Conservation (phyloP, 768 basidiomycete genomes). For the Pleurotus eryngii region DNA sequence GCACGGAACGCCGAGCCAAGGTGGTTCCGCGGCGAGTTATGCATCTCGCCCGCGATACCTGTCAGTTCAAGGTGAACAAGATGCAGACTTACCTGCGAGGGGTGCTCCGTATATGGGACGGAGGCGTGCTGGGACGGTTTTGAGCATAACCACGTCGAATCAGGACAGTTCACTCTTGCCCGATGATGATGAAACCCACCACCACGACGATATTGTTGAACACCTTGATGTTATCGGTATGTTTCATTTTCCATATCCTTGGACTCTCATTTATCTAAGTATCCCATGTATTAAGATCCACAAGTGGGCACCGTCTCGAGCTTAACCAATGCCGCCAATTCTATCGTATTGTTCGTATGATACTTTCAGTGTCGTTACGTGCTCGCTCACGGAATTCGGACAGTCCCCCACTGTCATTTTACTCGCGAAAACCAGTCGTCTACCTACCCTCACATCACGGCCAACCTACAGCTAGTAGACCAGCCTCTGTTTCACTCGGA, state of each 20-base stretch:
- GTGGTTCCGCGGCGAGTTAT: slow-evolving; percentile 6
- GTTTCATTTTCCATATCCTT: slow-evolving; percentile 10
- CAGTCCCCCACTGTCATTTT: slow-evolving; percentile 69
- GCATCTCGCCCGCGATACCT: slow-evolving; percentile 21
- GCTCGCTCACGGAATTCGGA: not conserved
- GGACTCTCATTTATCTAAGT: slow-evolving; percentile 1
- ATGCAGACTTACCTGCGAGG: slow-evolving; percentile 5
- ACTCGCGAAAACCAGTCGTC: slow-evolving; percentile 67
- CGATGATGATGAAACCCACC: slow-evolving; percentile 31
- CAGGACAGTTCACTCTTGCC: slow-evolving; percentile 10
- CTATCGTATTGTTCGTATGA: slow-evolving; percentile 59
- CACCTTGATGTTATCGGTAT: slow-evolving; percentile 78
- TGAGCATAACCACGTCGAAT: slow-evolving; percentile 32
- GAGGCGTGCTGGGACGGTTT: slow-evolving; percentile 41
- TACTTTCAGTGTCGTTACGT: not conserved
- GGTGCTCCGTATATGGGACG: slow-evolving; percentile 16
- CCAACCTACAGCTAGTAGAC: slow-evolving; percentile 27
- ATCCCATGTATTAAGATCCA: slow-evolving; percentile 44
- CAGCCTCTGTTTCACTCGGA: slow-evolving; percentile 28
- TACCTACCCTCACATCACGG: slow-evolving; percentile 39
- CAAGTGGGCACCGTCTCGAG: slow-evolving; percentile 72
- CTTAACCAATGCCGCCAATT: slow-evolving; percentile 77
- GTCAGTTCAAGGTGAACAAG: slow-evolving; percentile 37
- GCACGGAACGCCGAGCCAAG: slow-evolving; percentile 4
- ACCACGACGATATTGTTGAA: slow-evolving; percentile 80